Percentiles rank a stretch among this genome's conserved stretches.
Conservation (phyloP, 371 early-diverging fungal genomes). For the Mucor circinelloides region DNA sequence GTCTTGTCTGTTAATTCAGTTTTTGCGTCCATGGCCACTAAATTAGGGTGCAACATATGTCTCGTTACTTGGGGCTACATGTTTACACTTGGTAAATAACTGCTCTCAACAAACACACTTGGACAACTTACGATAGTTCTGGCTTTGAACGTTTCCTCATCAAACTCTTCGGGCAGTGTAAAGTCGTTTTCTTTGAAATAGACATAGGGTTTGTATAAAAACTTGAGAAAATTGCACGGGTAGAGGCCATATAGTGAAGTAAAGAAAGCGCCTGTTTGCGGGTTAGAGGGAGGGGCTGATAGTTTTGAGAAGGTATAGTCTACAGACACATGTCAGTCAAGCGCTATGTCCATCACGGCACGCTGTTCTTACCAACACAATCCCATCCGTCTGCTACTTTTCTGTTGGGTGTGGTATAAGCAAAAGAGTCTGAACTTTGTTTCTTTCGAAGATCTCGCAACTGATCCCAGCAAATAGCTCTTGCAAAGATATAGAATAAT, state of each 20-base stretch:
- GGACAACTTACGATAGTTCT: conserved; percentile 43
- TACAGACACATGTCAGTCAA: conserved; percentile 1
- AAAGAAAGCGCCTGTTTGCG: conserved; percentile 60
- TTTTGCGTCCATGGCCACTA: conserved; percentile 51
- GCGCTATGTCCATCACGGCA: no score
- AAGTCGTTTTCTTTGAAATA: conserved; percentile 47
- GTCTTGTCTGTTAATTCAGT: conserved; percentile 58
- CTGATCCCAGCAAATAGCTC: conserved; percentile 69
- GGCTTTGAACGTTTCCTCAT: conserved; percentile 49
- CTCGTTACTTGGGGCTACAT: conserved; percentile 49
- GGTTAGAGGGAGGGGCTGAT: conserved; percentile 56
- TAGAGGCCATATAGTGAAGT: conserved; percentile 69
- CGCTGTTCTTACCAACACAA: conserved; percentile 37
- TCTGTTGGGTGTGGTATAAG: conserved; percentile 16
- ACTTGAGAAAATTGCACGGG: conserved; percentile 65
- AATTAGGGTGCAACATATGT: conserved; percentile 65
- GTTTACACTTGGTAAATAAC: neutral
- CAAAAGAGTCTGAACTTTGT: conserved; percentile 25
- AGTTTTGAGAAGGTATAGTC: conserved; percentile 59
- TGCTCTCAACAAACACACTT: neutral
- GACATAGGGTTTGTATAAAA: conserved; percentile 54
- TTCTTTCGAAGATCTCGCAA: conserved; percentile 49
- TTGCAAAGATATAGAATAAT: conserved; percentile 60
- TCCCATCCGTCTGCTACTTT: conserved; percentile 44
- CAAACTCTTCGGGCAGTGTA: conserved; percentile 51